These are phyloP conservation scores for Penicillium cataractarum DNA, from an alignment of 495 filamentous ascomycete genomes.

Conservation along the genomic window DNA sequence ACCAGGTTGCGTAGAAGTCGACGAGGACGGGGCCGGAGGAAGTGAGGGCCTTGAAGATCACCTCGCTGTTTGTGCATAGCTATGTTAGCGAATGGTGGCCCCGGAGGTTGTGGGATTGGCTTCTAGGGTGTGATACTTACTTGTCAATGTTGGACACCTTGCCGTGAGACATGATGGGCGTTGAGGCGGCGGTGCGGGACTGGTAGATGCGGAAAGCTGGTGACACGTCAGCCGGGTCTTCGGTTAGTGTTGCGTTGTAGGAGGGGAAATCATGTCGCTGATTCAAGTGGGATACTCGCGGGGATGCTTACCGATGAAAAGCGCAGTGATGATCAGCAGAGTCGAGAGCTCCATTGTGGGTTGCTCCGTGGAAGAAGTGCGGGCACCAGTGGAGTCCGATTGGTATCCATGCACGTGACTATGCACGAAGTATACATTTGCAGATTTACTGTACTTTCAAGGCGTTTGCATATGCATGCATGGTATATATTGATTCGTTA, in stretches of 20 bases:
- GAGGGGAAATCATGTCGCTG: too few relatives aligned
- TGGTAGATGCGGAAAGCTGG: constrained; percentile 27
- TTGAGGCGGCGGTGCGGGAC: constrained; percentile 16
- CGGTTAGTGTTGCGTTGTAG: background rate
- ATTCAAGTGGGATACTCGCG: background rate
- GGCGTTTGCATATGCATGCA: background rate
- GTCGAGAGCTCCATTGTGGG: constrained; percentile 33
- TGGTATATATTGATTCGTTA: background rate
- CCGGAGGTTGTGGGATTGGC: too few relatives aligned
- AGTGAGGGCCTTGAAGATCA: constrained; percentile 35
- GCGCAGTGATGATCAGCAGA: constrained; percentile 23
- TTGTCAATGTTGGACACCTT: constrained; percentile 36
- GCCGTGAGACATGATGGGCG: constrained; percentile 30
- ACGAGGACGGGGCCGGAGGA: constrained; percentile 31
- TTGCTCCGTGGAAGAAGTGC: constrained; percentile 21
- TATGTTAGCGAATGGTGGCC: constrained; percentile 22
- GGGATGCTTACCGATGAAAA: constrained; percentile 27
- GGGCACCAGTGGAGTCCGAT: constrained; percentile 15
- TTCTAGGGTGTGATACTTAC: constrained; percentile 22
- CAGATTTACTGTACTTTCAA: background rate
- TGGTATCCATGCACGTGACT: constrained; percentile 6
- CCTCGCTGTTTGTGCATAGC: constrained; percentile 20
- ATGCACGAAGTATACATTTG: constrained; percentile 13
- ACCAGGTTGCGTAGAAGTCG: constrained; percentile 39
- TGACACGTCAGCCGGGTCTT: constrained; percentile 18